phyloP scores from a whole-genome alignment of 1,284 basidiomycete genomes.

The Irpex lacteus region DNA sequence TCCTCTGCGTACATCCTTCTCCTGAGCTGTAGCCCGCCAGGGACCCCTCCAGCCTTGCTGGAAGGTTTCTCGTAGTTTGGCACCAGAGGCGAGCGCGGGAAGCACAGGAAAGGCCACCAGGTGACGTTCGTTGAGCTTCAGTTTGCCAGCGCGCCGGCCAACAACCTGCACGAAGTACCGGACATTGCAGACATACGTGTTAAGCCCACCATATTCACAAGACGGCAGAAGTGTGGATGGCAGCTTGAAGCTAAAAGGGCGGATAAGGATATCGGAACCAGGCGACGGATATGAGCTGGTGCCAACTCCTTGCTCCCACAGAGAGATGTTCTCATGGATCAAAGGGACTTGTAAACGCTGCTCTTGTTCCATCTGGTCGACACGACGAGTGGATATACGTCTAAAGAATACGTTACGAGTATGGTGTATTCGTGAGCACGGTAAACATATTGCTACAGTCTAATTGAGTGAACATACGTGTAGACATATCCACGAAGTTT shows the following conservation, averaged over 20 bases:
- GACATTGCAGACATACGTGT: slow-evolving; percentile 1
- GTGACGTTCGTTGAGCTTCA: slow-evolving; percentile 17
- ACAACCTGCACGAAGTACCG: slow-evolving; percentile 21
- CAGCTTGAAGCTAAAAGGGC: slow-evolving; percentile 23
- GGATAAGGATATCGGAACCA: slow-evolving; percentile 17
- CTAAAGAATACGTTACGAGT: not conserved
- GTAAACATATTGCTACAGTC: not conserved
- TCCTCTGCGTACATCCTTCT: slow-evolving; percentile 16
- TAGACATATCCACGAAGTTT: slow-evolving; percentile 20
- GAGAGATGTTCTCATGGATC: slow-evolving; percentile 9
- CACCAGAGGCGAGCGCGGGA: slow-evolving; percentile 13
- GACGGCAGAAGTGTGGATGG: slow-evolving; percentile 21
- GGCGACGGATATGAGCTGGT: slow-evolving; percentile 20
- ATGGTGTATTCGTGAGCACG: not conserved
- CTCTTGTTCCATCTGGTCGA: not conserved
- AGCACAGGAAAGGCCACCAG: slow-evolving; percentile 17
- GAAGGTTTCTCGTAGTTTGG: slow-evolving; percentile 3
- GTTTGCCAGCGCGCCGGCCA: slow-evolving; percentile 19
- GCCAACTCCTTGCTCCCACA: slow-evolving; percentile 21
- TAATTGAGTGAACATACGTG: slow-evolving; percentile 16
- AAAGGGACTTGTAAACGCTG: not conserved
- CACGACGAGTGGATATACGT: not conserved
- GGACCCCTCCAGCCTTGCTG: slow-evolving; percentile 2
- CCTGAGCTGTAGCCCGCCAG: slow-evolving; percentile 5
- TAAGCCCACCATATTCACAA: slow-evolving; percentile 12